Evolutionary conservation across 495 filamentous ascomycete species (phyloP), one percentile per base, ranked within the genome.

Genomic region (Recurvomyces mirabilis): DNA sequence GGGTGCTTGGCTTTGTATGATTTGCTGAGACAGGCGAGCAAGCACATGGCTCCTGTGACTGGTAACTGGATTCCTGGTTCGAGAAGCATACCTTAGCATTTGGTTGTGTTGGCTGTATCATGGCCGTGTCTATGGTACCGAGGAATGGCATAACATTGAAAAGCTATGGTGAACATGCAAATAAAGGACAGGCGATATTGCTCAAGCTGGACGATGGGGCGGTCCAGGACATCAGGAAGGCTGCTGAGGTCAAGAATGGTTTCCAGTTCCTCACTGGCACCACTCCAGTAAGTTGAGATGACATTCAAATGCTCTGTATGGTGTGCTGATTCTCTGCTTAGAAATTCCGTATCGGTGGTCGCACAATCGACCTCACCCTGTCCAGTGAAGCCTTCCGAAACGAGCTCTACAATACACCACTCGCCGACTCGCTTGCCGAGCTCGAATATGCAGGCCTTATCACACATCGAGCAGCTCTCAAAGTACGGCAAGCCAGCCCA

Each of bases 381-480:
- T 46, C 54, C 6, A 14, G 36, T 22, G 54, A 57, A 2, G 50
- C 39, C 24, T 51, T 53, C 22, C 41, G 49, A 19, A 34, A 46
- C 25, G 54, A 57, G 35, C 46, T 57, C 9, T 57, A 47, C 28
- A 22, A 24, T 6, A 40, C 51, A 11, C 41, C 40, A 1, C 20
- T 15, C n/a, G 42, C 35, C 9, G 34, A 19, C 24, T 42, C 52
- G 11, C 36, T 41, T 5, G 4, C 52, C 47, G 47, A 54, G 25
- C 46, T 60, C 45, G 42, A 43, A 10, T 61, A 56, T 41, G 26
- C 47, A 39, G 52, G 52, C 24, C 30, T 58, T 18, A 49, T 59
- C 46, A 58, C 46, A 43, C 55, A 59, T 36, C 53, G 49, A 45
- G 34, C 54, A 45, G 25, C 33, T 46, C 50, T 49, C 24, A 51